Percentiles rank a stretch among this genome's conserved stretches.
These are phyloP conservation scores for Aspergillus neotritici DNA, from an alignment of 2,329 filamentous ascomycete species.

Conservation along the genomic window DNA sequence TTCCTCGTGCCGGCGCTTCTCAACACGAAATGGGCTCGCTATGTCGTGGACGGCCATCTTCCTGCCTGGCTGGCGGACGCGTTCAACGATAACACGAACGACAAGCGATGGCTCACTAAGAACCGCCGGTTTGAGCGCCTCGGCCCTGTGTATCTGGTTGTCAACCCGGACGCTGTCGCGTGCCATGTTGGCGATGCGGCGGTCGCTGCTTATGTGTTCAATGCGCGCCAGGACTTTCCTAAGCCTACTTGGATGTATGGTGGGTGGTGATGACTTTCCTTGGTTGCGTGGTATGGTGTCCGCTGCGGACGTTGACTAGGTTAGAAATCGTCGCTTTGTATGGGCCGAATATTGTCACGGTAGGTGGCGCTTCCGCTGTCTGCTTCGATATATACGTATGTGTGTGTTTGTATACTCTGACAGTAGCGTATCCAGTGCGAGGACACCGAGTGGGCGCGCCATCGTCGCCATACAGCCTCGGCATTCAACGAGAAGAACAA, in stretches of 20 bases:
- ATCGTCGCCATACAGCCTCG: slow-evolving; percentile 39
- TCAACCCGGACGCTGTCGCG: slow-evolving; percentile 5
- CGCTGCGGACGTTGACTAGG: neutral
- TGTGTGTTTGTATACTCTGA: neutral
- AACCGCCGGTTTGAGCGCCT: slow-evolving; percentile 10
- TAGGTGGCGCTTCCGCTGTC: slow-evolving; percentile 15
- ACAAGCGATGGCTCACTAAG: slow-evolving; percentile 12
- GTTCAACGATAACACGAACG: slow-evolving; percentile 8
- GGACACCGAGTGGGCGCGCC: slow-evolving; percentile 39
- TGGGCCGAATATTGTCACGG: slow-evolving; percentile 29
- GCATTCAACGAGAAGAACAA: slow-evolving; percentile 43
- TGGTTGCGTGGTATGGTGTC: too few species aligned
- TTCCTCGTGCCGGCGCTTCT: slow-evolving; percentile 4
- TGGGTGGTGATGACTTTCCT: neutral
- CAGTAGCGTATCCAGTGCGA: slow-evolving; percentile 14
- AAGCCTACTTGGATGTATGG: slow-evolving; percentile 14
- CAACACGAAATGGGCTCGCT: slow-evolving; percentile 1
- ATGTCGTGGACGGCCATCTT: slow-evolving; percentile 9
- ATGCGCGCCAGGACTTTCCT: slow-evolving; percentile 8
- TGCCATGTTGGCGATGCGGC: slow-evolving; percentile 16
- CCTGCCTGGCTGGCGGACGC: slow-evolving; percentile 5
- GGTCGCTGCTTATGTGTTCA: slow-evolving; percentile 14
- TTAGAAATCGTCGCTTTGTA: slow-evolving; percentile 24
- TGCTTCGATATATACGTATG: neutral
- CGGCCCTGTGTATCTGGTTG: slow-evolving; percentile 12